phyloP scores from a whole-genome alignment of 768 basidiomycete species.

The Tremella fuciformis region DNA sequence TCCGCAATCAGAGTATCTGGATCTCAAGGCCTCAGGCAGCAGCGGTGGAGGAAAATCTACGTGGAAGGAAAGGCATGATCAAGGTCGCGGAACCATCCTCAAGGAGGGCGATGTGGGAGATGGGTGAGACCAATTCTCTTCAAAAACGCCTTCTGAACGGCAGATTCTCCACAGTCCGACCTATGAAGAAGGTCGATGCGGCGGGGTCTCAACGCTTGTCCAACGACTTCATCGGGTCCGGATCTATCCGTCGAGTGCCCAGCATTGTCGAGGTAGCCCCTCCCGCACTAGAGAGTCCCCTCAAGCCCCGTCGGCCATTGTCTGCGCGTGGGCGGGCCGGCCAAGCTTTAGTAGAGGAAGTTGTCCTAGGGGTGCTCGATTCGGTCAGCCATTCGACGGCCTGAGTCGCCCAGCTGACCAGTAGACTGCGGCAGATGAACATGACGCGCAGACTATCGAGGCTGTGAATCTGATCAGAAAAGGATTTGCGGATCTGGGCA shows the following conservation, averaged over 20 bases:
- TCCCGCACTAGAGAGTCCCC: conserved; percentile 7
- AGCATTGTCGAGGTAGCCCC: background rate
- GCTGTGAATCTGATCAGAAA: conserved; percentile 61
- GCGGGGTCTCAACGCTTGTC: conserved; percentile 71
- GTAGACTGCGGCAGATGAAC: conserved; percentile 36
- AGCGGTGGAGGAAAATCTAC: conserved; percentile 62
- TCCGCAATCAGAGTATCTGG: conserved; percentile 66
- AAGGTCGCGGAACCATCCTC: conserved; percentile 70
- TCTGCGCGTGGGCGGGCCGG: conserved; percentile 42
- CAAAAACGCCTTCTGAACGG: conserved; percentile 3
- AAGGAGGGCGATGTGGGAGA: conserved; percentile 79
- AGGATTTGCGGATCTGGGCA: conserved; percentile 82
- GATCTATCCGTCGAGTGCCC: conserved; percentile 50
- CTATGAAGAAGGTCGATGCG: conserved; percentile 86
- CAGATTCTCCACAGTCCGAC: conserved; percentile 78
- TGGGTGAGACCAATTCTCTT: conserved; percentile 54
- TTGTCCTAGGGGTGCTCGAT: conserved; percentile 74
- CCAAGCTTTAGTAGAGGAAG: conserved; percentile 68
- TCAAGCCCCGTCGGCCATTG: conserved; percentile 8
- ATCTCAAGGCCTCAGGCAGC: conserved; percentile 20
- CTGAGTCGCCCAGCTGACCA: conserved; percentile 8
- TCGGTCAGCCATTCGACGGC: conserved; percentile 58
- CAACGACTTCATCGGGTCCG: conserved; percentile 69
- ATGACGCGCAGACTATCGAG: conserved; percentile 35
- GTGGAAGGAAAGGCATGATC: conserved; percentile 69